phyloP scores from a whole-genome alignment of 1,284 basidiomycete species.

The Cutaneotrichosporon daszewskae region DNA sequence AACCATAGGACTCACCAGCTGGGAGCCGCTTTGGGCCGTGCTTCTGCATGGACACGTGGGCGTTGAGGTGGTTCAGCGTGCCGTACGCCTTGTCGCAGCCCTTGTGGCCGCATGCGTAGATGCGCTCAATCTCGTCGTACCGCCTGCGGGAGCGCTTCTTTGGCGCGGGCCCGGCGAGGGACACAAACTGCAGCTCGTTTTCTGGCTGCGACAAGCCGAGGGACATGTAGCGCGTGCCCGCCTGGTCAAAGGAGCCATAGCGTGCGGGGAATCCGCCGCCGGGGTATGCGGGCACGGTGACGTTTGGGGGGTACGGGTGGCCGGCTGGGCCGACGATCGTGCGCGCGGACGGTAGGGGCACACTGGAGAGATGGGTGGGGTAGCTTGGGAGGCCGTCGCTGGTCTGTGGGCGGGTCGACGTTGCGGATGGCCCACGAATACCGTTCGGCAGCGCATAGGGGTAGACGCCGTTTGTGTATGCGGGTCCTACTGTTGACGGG shows the following conservation, averaged over 20 bases:
- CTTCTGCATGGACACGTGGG: slow-evolving; percentile 56
- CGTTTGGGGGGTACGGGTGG: slow-evolving; percentile 4
- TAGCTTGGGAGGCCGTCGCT: slow-evolving; percentile 38
- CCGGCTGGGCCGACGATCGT: slow-evolving; percentile 25
- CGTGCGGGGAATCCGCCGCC: slow-evolving; percentile 9
- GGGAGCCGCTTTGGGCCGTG: slow-evolving; percentile 54
- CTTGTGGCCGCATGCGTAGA: slow-evolving; percentile 53
- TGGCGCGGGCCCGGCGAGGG: slow-evolving; percentile 30
- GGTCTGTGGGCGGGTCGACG: slow-evolving; percentile 14
- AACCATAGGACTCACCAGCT: slow-evolving; percentile 41
- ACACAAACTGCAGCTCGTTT: slow-evolving; percentile 15
- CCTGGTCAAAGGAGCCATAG: slow-evolving; percentile 29
- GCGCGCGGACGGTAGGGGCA: slow-evolving; percentile 30
- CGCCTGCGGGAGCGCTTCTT: slow-evolving; percentile 48
- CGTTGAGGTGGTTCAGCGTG: slow-evolving; percentile 55
- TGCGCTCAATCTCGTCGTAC: slow-evolving; percentile 54
- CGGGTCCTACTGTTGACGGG: no score
- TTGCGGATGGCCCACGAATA: no score
- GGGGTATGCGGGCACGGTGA: slow-evolving; percentile 6
- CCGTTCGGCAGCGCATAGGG: no score
- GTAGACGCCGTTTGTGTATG: no score
- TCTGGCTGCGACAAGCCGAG: slow-evolving; percentile 3
- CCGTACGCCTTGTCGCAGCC: slow-evolving; percentile 54
- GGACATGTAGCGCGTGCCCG: slow-evolving; percentile 5
- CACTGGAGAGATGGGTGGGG: slow-evolving; percentile 17